Evolutionary conservation across 306 rosid species (phyloP).

Genomic region (Quercus aquifolioides): DNA sequence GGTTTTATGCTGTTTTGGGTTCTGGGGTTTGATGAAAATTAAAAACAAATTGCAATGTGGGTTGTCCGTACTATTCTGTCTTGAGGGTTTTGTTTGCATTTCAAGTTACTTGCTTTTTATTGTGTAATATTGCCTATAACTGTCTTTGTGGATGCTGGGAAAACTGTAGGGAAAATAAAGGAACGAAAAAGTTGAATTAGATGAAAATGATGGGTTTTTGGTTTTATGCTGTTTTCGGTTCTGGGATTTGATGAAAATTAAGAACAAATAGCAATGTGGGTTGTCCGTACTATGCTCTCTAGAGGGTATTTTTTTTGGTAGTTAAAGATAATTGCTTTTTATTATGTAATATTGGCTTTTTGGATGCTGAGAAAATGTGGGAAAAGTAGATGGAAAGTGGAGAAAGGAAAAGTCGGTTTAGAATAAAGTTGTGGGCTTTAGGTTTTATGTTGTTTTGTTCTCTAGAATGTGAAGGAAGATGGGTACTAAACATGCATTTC

Average conservation of each 20-base stretch:
- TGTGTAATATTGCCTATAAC: not conserved
- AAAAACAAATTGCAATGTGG: not conserved
- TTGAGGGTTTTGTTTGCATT: not conserved
- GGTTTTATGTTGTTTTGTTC: not conserved
- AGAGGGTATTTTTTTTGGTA: not conserved
- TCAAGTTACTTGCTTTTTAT: not conserved
- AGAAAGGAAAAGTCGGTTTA: not conserved
- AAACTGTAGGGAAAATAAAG: conserved; percentile 4
- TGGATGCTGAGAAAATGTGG: conserved; percentile 14
- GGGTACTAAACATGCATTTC: not conserved
- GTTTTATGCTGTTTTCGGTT: not conserved
- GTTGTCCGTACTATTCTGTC: not conserved
- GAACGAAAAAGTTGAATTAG: not conserved
- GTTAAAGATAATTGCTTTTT: not conserved
- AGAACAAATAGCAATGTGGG: not conserved
- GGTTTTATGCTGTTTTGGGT: not conserved
- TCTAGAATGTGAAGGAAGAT: not conserved
- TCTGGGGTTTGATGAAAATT: not conserved
- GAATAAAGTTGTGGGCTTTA: not conserved
- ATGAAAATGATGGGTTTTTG: not conserved
- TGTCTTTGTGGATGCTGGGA: conserved; percentile 7
- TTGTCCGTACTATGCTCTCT: not conserved
- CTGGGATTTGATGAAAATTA: not conserved
- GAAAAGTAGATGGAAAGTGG: not conserved
- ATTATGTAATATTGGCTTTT: not conserved